Conservation (phyloP, 1,284 basidiomycete species). For the Violaceomyces palustris region DNA sequence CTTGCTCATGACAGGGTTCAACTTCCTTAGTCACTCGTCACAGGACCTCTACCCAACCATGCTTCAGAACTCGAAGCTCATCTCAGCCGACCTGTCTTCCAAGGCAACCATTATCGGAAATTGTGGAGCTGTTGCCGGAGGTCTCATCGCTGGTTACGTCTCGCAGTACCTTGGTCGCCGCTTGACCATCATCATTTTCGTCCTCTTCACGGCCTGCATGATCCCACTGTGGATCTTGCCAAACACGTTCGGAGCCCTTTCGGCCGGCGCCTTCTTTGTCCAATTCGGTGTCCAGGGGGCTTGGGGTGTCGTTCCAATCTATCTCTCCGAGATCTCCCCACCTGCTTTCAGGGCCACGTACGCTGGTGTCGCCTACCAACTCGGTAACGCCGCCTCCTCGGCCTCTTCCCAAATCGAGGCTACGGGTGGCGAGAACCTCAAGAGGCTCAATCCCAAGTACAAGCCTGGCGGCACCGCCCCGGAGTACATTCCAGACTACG, state of each 20-base stretch:
- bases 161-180: constrained; percentile 84
- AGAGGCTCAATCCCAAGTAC: constrained; percentile 31
- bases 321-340: constrained; percentile 83
- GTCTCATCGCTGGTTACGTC: constrained; percentile 68
- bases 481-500: constrained; percentile 72
- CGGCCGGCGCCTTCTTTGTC: constrained; percentile 57
- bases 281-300: constrained; percentile 55
- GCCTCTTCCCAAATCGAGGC: constrained; percentile 89
- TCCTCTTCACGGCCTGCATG: constrained; percentile 32
- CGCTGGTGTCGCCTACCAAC: constrained; percentile 83
- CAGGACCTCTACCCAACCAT: constrained; percentile 49
- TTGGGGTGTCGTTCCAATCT: constrained; percentile 68
- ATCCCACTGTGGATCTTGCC: constrained; percentile 54
- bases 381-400: constrained; percentile 70
- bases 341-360: constrained; percentile 90
- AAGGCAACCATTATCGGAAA: constrained; percentile 87
- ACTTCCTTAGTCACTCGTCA: constrained; percentile 67
- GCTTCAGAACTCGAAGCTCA: constrained; percentile 36
- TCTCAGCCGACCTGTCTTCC: constrained; percentile 61
- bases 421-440: constrained; percentile 57
- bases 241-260: constrained; percentile 49
- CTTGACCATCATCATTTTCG: constrained; percentile 70
- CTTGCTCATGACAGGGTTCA: constrained; percentile 63
- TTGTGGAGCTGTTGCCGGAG: constrained; percentile 71
- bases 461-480: constrained; percentile 6